Percentiles rank a stretch among this genome's conserved stretches.
These are phyloP conservation scores for Leccinum disarticulatum DNA, from an alignment of 768 basidiomycete species.

Conservation along the genomic window DNA sequence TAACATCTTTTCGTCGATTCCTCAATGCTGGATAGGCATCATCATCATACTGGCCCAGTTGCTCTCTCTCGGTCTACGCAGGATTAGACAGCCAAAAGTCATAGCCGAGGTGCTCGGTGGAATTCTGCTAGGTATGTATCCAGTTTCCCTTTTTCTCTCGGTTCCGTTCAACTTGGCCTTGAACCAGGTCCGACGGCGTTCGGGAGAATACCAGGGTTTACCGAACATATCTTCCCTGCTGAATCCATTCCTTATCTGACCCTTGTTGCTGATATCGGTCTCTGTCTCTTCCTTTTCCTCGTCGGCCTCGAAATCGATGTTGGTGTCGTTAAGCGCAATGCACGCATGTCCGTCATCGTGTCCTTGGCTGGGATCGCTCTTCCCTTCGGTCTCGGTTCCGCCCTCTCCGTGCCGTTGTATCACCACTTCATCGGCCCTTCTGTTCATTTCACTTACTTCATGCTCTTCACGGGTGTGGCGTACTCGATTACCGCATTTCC, in stretches of 20 bases:
- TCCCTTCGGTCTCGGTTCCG: conserved; percentile 85
- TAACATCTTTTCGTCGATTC: not conserved
- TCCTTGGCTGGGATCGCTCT: conserved; percentile 82
- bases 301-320: conserved; percentile 92
- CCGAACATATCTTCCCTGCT: conserved; percentile 77
- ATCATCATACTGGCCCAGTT: conserved; percentile 81
- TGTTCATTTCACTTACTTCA: conserved; percentile 82
- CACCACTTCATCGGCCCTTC: conserved; percentile 59
- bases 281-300: conserved; percentile 87
- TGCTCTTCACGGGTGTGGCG: conserved; percentile 92
- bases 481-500: conserved; percentile 89
- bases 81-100: conserved; percentile 80
- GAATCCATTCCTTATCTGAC: conserved; percentile 74
- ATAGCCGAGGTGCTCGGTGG: conserved; percentile 87
- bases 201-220: conserved; percentile 88
- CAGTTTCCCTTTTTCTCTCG: conserved; percentile 35
- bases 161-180: not conserved
- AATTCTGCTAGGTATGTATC: conserved; percentile 67
- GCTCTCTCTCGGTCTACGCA: conserved; percentile 69
- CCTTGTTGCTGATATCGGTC: conserved; percentile 86
- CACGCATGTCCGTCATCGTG: conserved; percentile 62
- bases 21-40: conserved; percentile 48
- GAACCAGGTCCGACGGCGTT: conserved; percentile 49
- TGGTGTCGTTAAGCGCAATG: conserved; percentile 75
- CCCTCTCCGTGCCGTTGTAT: conserved; percentile 56